These are phyloP conservation scores for Backusella circina DNA, from an alignment of 192 early-diverging fungal genomes.

Conservation along the genomic window DNA sequence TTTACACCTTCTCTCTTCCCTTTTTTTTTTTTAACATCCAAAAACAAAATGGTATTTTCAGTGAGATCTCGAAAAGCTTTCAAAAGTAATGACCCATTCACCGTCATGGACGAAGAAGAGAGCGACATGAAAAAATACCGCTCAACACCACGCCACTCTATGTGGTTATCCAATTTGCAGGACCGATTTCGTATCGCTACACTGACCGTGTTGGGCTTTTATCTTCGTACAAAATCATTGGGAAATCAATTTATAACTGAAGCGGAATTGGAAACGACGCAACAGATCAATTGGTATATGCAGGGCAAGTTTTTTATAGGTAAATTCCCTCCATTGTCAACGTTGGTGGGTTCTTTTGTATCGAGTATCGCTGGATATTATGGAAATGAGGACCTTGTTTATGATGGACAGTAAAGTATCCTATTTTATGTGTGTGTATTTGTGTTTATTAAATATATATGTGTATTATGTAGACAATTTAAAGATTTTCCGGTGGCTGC, in stretches of 20 bases:
- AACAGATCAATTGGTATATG: conserved; percentile 24
- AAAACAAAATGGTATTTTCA: background rate
- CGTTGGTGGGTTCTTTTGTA: conserved; percentile 7
- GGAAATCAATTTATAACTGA: background rate
- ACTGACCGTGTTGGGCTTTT: background rate
- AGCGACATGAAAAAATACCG: background rate
- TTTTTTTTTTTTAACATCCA: background rate
- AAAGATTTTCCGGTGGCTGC: conserved; percentile 62
- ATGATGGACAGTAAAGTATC: conserved; percentile 28
- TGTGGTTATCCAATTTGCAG: background rate
- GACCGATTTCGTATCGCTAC: background rate
- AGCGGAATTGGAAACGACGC: conserved; percentile 4
- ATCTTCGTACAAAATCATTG: background rate
- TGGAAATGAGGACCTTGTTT: conserved; percentile 22
- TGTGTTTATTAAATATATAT: background rate
- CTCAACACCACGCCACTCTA: background rate
- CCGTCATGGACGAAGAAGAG: background rate
- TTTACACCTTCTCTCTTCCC: too few species aligned
- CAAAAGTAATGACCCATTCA: background rate
- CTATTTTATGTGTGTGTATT: background rate
- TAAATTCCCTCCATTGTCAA: conserved; percentile 18
- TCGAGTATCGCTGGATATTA: conserved; percentile 15
- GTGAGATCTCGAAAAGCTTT: background rate
- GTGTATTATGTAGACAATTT: conserved; percentile 5
- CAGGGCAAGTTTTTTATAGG: conserved; percentile 27